Conservation (phyloP, 2,329 filamentous ascomycete species). For the Claviceps monticola region DNA sequence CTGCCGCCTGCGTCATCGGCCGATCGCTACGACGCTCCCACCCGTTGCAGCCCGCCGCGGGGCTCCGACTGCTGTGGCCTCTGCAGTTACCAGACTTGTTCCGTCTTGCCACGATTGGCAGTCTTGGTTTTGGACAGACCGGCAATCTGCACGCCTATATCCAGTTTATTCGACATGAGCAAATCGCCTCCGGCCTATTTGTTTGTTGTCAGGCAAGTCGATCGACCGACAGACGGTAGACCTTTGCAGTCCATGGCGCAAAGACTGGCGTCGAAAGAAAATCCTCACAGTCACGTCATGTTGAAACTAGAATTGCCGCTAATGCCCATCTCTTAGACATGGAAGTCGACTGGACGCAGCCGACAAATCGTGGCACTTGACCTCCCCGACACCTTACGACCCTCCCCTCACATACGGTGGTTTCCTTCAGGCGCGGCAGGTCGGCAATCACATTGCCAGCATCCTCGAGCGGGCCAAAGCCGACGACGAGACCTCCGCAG, state of each 20-base stretch:
- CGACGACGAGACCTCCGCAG: constrained; percentile 23
- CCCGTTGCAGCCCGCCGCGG: too few relatives aligned
- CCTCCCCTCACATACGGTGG: constrained; percentile 89
- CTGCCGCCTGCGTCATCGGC: too few relatives aligned
- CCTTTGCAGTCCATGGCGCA: neutral
- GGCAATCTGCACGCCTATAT: neutral
- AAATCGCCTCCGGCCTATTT: constrained; percentile 24
- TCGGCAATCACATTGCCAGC: constrained; percentile 72
- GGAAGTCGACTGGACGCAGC: constrained; percentile 88
- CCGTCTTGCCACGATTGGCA: neutral
- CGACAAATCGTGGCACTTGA: constrained; percentile 89
- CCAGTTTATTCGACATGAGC: constrained; percentile 5
- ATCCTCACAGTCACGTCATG: too few relatives aligned
- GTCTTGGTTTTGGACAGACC: neutral
- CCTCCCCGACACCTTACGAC: constrained; percentile 88
- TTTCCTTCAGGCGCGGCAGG: constrained; percentile 71
- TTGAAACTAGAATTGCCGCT: neutral
- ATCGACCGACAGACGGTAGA: neutral
- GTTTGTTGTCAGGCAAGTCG: constrained; percentile 28
- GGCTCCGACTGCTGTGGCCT: neutral
- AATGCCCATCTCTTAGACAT: constrained; percentile 41
- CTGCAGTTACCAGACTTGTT: neutral
- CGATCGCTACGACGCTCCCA: neutral
- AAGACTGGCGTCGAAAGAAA: too few relatives aligned
- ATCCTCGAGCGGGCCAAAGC: constrained; percentile 44